These are phyloP conservation scores for Aspergillus ochraceoroseus DNA, from an alignment of 2,329 filamentous ascomycete species.

Conservation along the genomic window DNA sequence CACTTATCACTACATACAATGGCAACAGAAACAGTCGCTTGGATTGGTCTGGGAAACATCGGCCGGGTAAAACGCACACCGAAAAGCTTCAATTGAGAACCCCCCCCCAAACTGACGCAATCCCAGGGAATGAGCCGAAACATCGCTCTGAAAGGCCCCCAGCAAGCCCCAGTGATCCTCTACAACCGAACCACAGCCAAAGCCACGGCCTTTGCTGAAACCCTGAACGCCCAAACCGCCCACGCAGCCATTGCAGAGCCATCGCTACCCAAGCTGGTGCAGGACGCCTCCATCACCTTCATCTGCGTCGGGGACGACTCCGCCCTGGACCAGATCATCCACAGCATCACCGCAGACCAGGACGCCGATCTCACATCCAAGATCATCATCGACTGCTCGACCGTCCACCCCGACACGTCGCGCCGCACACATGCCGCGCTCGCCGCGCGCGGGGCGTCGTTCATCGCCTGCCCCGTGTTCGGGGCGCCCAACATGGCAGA, in stretches of 20 bases:
- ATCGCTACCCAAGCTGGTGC: constrained; percentile 61
- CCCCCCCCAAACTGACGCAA: constrained; percentile 10
- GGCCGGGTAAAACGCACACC: constrained; percentile 58
- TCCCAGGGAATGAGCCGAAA: constrained; percentile 76
- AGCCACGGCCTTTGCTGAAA: constrained; percentile 58
- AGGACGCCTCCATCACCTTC: constrained; percentile 72
- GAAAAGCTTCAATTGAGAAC: not conserved
- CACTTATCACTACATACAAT: constrained; percentile 15
- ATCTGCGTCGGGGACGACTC: constrained; percentile 73
- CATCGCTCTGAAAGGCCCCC: constrained; percentile 68
- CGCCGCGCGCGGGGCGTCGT: constrained; percentile 59
- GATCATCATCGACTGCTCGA: constrained; percentile 81
- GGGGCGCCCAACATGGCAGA: constrained; percentile 48
- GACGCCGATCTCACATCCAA: constrained; percentile 60
- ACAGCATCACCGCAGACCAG: constrained; percentile 47
- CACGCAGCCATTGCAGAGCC: constrained; percentile 54
- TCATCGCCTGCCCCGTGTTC: constrained; percentile 64
- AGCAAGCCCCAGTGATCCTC: constrained; percentile 66
- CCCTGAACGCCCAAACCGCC: constrained; percentile 55
- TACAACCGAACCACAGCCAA: constrained; percentile 72
- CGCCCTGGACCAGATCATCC: constrained; percentile 61
- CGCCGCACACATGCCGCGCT: constrained; percentile 58
- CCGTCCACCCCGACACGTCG: constrained; percentile 77
- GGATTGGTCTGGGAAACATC: constrained; percentile 85
- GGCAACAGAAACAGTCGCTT: constrained; percentile 55